A percentile compares a stretch with the other conserved stretches of the same genome.
Conservation (phyloP, 1,284 basidiomycete genomes). For the Cutaneotrichosporon curvatum region DNA sequence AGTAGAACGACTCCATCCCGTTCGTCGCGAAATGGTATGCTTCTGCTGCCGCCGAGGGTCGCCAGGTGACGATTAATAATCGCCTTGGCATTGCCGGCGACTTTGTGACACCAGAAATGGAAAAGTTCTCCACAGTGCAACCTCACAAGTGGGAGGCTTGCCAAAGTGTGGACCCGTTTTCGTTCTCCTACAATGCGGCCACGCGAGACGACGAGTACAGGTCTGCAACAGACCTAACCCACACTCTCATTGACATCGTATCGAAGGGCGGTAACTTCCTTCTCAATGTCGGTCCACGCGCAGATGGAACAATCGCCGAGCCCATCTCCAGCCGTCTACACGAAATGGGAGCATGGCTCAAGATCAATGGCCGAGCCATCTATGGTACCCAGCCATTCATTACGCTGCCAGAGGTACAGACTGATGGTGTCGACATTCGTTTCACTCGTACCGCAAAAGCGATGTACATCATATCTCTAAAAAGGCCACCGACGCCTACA, state of each 20-base stretch:
- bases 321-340: slow-evolving; percentile 51
- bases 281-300: slow-evolving; percentile 54
- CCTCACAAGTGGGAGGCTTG: slow-evolving; percentile 55
- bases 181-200: slow-evolving; percentile 40
- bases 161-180: slow-evolving; percentile 17
- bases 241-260: slow-evolving; percentile 53
- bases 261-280: slow-evolving; percentile 45
- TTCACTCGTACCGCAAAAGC: slow-evolving; percentile 52
- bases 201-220: slow-evolving; percentile 52
- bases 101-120: slow-evolving; percentile 57
- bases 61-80: slow-evolving; percentile 56
- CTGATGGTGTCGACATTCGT: slow-evolving; percentile 44
- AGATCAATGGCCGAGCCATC: slow-evolving; percentile 51
- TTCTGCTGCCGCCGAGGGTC: slow-evolving; percentile 48
- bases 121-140: slow-evolving; percentile 52
- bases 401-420: slow-evolving; percentile 28
- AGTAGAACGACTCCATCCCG: slow-evolving; percentile 50
- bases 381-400: slow-evolving; percentile 47
- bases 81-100: slow-evolving; percentile 47
- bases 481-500: slow-evolving; percentile 28
- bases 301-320: slow-evolving; percentile 52
- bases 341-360: slow-evolving; percentile 53
- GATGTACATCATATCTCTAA: slow-evolving; percentile 53
- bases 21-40: slow-evolving; percentile 55
- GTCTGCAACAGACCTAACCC: slow-evolving; percentile 51